phyloP scores from a whole-genome alignment of 2,329 filamentous ascomycete genomes.

The Periconia digitata region DNA sequence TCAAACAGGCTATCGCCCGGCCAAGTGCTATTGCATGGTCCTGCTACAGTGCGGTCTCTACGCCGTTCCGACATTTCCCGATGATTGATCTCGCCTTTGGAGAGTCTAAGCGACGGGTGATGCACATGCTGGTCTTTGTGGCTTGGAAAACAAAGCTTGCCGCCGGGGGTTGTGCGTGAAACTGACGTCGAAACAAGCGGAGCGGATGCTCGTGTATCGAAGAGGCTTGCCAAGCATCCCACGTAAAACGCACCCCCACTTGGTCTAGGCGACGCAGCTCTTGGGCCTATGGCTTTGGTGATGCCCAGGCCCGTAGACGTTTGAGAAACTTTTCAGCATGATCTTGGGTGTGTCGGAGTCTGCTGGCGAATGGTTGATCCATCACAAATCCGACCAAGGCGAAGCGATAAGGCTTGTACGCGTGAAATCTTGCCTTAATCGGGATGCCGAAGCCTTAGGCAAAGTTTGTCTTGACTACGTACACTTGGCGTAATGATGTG shows the following conservation, averaged over 20 bases:
- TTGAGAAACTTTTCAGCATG: conserved; percentile 4
- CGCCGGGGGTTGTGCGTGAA: conserved; percentile 29
- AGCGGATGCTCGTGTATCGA: conserved; percentile 32
- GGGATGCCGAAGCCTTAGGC: conserved; percentile 2
- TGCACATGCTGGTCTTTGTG: conserved; percentile 24
- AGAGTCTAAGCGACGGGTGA: conserved; percentile 17
- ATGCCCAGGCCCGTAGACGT: conserved; percentile 5
- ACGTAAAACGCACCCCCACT: conserved; percentile 34
- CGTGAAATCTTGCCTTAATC: too few relatives aligned
- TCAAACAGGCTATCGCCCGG: conserved; percentile 8
- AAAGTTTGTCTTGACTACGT: conserved; percentile 4
- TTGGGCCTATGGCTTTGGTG: conserved; percentile 6
- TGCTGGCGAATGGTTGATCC: neutral
- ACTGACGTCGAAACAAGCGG: conserved; percentile 36
- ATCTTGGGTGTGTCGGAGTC: conserved; percentile 4
- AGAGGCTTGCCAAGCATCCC: conserved; percentile 33
- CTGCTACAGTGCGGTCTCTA: neutral
- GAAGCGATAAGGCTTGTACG: neutral
- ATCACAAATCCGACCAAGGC: neutral
- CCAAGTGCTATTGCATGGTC: neutral
- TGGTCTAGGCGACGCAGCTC: conserved; percentile 16
- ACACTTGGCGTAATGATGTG: neutral
- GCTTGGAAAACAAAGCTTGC: conserved; percentile 27
- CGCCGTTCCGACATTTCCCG: conserved; percentile 15
- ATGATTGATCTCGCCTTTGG: conserved; percentile 13